These are phyloP conservation scores for Phaffia rhodozyma DNA, from an alignment of 1,284 basidiomycete genomes.

Conservation along the genomic window DNA sequence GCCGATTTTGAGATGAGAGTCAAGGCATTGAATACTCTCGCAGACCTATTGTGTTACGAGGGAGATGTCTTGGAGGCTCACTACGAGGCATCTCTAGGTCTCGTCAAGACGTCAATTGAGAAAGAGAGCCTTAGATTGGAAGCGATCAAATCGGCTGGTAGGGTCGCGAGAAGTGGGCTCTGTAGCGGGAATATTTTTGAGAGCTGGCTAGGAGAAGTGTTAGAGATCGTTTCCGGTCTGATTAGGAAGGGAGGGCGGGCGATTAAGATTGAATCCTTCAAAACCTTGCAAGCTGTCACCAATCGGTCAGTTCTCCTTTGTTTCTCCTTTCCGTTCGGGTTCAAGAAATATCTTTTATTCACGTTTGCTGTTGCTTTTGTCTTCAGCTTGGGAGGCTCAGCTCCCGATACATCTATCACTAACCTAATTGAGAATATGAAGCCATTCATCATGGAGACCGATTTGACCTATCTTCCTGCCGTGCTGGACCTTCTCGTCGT, in stretches of 20 bases:
- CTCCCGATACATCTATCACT: constrained; percentile 51
- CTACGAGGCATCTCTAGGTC: constrained; percentile 39
- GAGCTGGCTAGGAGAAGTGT: constrained; percentile 63
- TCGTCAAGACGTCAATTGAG: constrained; percentile 64
- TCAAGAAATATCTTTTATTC: background rate
- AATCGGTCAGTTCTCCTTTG: constrained; percentile 41
- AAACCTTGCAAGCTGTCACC: constrained; percentile 60
- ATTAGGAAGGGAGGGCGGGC: constrained; percentile 66
- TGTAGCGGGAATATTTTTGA: constrained; percentile 41
- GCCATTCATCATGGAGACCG: constrained; percentile 54
- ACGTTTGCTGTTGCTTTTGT: constrained; percentile 21
- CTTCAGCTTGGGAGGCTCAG: constrained; percentile 48
- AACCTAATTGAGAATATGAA: constrained; percentile 60
- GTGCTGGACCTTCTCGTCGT: constrained; percentile 58
- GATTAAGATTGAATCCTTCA: constrained; percentile 70
- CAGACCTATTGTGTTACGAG: constrained; percentile 73
- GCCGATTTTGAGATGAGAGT: constrained; percentile 84
- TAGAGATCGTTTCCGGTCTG: constrained; percentile 64
- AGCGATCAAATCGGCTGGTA: constrained; percentile 38
- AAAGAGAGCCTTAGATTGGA: constrained; percentile 42
- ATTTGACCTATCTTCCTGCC: constrained; percentile 65
- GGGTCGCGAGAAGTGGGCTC: constrained; percentile 36
- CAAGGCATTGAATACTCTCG: constrained; percentile 68
- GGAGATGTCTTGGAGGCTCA: constrained; percentile 47
- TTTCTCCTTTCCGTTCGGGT: background rate